A percentile compares a stretch with the other conserved stretches of the same genome.
These are phyloP conservation scores for Aspergillus wentii DNA, from an alignment of 495 filamentous ascomycete species.

Conservation along the genomic window DNA sequence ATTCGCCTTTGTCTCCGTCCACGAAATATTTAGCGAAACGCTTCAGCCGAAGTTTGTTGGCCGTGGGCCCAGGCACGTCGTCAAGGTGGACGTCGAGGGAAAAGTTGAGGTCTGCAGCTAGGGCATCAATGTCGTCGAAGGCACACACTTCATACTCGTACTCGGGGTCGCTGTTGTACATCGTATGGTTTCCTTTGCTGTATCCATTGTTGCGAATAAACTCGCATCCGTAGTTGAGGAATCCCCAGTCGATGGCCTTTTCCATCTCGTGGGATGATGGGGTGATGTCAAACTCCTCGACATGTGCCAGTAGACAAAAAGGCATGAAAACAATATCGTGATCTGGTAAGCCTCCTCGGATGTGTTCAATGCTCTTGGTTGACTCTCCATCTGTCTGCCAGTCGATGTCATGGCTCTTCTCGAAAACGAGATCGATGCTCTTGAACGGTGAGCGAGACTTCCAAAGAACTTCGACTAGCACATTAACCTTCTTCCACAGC, in stretches of 20 bases:
- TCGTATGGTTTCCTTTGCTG: neutral
- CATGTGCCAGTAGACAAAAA: constrained; percentile 2
- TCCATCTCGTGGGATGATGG: neutral
- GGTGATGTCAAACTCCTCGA: neutral
- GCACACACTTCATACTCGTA: neutral
- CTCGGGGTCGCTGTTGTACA: neutral
- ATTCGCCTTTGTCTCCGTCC: no score
- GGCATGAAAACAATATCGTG: constrained; percentile 5
- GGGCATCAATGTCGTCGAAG: constrained; percentile 2
- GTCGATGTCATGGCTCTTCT: neutral
- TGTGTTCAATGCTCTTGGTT: constrained; percentile 3
- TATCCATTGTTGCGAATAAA: constrained; percentile 8
- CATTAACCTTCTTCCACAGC: constrained; percentile 2
- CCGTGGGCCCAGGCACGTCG: neutral
- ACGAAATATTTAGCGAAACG: constrained; percentile 2
- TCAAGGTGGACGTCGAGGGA: constrained; percentile 7
- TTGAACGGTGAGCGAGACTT: neutral
- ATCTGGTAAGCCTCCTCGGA: neutral
- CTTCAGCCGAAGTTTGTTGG: constrained; percentile 2
- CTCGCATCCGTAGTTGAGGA: constrained; percentile 3
- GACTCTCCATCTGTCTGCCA: constrained; percentile 6
- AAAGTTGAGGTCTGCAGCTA: constrained; percentile 2
- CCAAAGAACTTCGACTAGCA: neutral
- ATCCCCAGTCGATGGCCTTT: neutral
- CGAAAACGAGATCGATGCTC: neutral